Evolutionary conservation across 2,329 filamentous ascomycete genomes (phyloP), one percentile per base, ranked within the genome.

Genomic region (Colletotrichum lentis): DNA sequence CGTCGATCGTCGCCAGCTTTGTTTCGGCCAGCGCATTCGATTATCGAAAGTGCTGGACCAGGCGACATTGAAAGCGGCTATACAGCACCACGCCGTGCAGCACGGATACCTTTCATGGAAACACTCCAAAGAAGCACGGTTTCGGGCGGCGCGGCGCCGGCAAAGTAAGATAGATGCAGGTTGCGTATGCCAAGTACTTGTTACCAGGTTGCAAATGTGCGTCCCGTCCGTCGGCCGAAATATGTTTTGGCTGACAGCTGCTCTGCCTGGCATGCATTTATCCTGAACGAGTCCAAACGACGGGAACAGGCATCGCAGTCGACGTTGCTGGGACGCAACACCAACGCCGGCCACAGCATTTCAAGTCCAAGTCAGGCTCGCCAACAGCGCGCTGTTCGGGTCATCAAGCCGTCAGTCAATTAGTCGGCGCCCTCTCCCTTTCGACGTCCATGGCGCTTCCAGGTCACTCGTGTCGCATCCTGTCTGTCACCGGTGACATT

Each of bases 131-230:
- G 61, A 50, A 64, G 54, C 43, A 39, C 49, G 22, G 12, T n/a
- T 22, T 50, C 55, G 43, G 41, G 18, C 41, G 61, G 55, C 61
- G 49, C 37, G 62, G 65, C 43, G 65, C 61, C 56, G 65, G 54
- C 52, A 24, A 35, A 60, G 41, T 46, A 22, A 14, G 43, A 65
- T 56, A 14, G 43, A 65, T 56, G 55, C 44, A 27, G 39, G 50
- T 47, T 61, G 65, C 65, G 62, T 60, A 65, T 37, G 66, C 55
- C 62, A 61, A 65, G 66, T 41, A 27, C 49, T 54, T 56, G 55
- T n/a, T n/a, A n/a, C 56, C 66, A 60, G 20, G n/a, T 53, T 67
- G 54, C 41, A 55, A 64, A 54, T 39, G n/a, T 47, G 39, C 47
- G 59, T 20, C 54, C 65, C 31, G 31, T 35, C 31, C 49, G 43